phyloP scores from a whole-genome alignment of 2,329 filamentous ascomycete genomes.

The Colletotrichum gigasporum region DNA sequence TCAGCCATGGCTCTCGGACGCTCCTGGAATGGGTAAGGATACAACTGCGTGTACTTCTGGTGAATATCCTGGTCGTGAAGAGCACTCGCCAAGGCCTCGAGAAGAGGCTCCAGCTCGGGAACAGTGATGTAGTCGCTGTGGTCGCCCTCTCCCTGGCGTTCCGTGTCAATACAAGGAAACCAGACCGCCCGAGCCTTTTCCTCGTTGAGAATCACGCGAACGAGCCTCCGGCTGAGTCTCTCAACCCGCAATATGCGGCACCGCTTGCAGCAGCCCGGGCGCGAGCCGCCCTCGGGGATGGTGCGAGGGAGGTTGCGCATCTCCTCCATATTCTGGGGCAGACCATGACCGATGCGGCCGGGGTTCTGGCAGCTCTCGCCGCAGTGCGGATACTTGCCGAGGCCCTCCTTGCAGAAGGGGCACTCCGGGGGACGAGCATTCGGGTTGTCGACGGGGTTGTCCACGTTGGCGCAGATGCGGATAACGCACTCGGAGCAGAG shows the following conservation, averaged over 20 bases:
- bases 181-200: background rate
- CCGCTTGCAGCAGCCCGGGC: conserved; percentile 8
- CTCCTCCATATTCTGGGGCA: conserved; percentile 16
- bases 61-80: background rate
- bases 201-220: conserved; percentile 18
- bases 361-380: background rate
- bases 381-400: conserved; percentile 21
- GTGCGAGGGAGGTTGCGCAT: conserved; percentile 13
- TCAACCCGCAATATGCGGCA: conserved; percentile 24
- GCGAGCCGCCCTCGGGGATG: conserved; percentile 18
- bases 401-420: conserved; percentile 14
- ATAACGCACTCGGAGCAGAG: conserved; percentile 18
- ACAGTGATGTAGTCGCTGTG: conserved; percentile 7
- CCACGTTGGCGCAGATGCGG: conserved; percentile 10
- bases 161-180: background rate
- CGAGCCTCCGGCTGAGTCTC: background rate
- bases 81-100: background rate
- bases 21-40: background rate
- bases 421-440: background rate
- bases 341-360: background rate
- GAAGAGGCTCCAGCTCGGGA: conserved; percentile 14
- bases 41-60: conserved; percentile 11
- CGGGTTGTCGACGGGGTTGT: background rate
- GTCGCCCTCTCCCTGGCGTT: background rate
- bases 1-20: background rate